Base-by-base conservation (phyloP, 2,329 filamentous ascomycete species). In the Phialemoniopsis sp. region DNA sequence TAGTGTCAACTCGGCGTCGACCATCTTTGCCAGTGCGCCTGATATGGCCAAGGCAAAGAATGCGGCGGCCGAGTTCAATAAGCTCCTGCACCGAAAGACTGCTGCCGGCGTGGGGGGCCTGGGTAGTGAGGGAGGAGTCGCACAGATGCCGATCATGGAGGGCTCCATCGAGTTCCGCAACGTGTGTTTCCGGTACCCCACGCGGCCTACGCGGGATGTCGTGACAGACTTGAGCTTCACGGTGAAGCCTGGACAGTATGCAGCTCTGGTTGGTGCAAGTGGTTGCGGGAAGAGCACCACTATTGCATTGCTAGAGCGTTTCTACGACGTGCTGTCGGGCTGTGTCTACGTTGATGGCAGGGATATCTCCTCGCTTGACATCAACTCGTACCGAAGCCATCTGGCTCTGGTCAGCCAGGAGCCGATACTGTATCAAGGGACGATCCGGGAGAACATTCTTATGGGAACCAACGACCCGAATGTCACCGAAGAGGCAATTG, bases 341-440 rank as follows among this genome's bases (percentile, higher is more conserved):
- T 82, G 82, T 13, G 73, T 98, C 28, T 87, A 80, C 42, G 73
- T 97, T 14, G 91, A 97, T 54, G 88, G 82, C 40, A 79, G 82
- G 46, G 87, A 95, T 46, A 88, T 97, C 52, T 84, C 80, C 43
- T 73, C 72, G 10, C 71, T 96, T 36, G 91, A 95, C 53, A 72
- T 95, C 55, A 89, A 87, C 62, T 81, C 90, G 40, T 96, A 96
- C 66, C 84, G 93, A 38, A 82, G 76, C 14, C 80, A 83, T 59
- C 78, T 97, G 46, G 85, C 91, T 0, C 82, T 98, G 9, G 91
- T 98, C 13, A 89, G 85, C 28, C 93, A 97, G 58, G 93, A 97
- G 58, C 91, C 93, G 1, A 95, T 91, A 0, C 68, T 98, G 1
- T 98, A 96, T 64, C 89, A 95, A 60, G 93, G 91, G 32, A 90